Evolutionary conservation across 306 rosid genomes (phyloP).

Genomic region (Cucurbita argyrosperma): DNA sequence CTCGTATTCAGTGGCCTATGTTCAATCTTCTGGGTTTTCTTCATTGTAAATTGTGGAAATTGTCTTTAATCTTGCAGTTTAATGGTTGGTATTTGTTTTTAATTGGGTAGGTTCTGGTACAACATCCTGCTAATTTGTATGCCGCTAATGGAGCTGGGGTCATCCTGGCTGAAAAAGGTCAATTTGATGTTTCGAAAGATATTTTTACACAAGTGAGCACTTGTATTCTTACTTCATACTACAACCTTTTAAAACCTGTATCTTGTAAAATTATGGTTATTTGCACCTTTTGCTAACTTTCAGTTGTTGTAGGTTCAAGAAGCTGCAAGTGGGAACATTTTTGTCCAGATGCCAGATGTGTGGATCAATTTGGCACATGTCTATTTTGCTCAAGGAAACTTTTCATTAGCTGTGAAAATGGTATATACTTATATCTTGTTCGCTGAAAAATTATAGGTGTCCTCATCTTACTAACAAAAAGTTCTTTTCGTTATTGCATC

Average conservation of each 20-base stretch:
- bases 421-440: constrained; percentile 21
- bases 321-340: constrained; percentile 98
- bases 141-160: constrained; percentile 99
- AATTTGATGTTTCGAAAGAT: constrained; percentile 81
- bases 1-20: neutral
- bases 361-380: constrained; percentile 98
- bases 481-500: constrained; percentile 8
- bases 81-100: constrained; percentile 7
- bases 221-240: constrained; percentile 5
- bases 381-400: constrained; percentile 95
- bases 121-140: constrained; percentile 83
- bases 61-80: constrained; percentile 5
- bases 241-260: constrained; percentile 3
- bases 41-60: neutral
- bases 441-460: constrained; percentile 6
- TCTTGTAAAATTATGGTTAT: constrained; percentile 9
- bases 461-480: neutral
- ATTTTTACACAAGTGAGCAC: constrained; percentile 11
- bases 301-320: constrained; percentile 70
- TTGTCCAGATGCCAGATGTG: constrained; percentile 99
- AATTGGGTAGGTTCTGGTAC: constrained; percentile 63
- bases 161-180: constrained; percentile 94
- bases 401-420: constrained; percentile 91
- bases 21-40: neutral
- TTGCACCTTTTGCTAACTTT: constrained; percentile 9